Conservation (phyloP, 345 rosid genomes). For the Linum trigynum region DNA sequence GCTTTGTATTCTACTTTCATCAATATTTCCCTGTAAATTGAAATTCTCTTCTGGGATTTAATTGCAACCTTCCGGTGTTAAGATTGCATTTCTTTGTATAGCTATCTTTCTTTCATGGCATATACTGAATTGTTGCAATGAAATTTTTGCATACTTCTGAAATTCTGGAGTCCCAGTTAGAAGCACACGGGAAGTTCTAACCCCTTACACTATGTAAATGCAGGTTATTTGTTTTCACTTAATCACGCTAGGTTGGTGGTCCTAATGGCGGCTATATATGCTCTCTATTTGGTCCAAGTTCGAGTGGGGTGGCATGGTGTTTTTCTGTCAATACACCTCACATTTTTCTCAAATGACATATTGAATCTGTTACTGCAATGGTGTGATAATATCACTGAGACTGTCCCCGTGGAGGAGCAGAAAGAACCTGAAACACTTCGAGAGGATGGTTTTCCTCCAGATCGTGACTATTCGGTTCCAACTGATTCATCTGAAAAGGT, state of each 20-base stretch:
- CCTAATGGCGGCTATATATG: constrained; percentile 56
- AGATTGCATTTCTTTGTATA: too few species aligned
- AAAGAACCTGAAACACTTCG: constrained; percentile 49
- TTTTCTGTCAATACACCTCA: constrained; percentile 69
- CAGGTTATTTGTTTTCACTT: constrained; percentile 87
- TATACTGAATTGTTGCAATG: not conserved
- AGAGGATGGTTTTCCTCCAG: constrained; percentile 61
- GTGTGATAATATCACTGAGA: constrained; percentile 70
- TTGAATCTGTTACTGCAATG: constrained; percentile 65
- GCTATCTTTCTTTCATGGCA: not conserved
- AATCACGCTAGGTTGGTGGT: constrained; percentile 89
- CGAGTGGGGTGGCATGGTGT: constrained; percentile 94
- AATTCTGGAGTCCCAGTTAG: not conserved
- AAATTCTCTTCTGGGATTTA: not conserved
- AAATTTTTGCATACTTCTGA: too few species aligned
- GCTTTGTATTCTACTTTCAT: not conserved
- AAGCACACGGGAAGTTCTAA: not conserved
- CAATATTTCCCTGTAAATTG: not conserved
- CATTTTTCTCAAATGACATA: constrained; percentile 77
- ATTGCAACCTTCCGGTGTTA: not conserved
- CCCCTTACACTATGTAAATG: constrained; percentile 20
- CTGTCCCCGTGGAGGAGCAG: constrained; percentile 44
- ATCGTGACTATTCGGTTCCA: constrained; percentile 45
- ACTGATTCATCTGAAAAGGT: constrained; percentile 51
- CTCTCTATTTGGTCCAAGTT: constrained; percentile 76